A percentile compares a stretch with the other conserved stretches of the same genome.
These are phyloP conservation scores for Cytospora mali DNA, from an alignment of 2,329 filamentous ascomycete genomes.

Conservation along the genomic window DNA sequence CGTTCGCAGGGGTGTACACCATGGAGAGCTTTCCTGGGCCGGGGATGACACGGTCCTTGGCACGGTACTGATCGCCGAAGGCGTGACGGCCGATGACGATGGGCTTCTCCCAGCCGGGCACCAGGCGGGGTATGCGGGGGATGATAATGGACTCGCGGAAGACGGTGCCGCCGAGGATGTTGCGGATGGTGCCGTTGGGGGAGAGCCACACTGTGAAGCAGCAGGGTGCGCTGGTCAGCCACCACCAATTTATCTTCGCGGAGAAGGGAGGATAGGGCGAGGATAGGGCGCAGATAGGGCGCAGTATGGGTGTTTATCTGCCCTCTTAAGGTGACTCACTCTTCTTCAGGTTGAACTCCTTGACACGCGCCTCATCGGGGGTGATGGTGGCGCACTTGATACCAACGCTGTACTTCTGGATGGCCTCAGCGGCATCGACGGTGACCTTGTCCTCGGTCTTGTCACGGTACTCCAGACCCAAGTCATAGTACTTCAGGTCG, in stretches of 20 bases:
- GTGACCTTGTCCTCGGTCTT: conserved; percentile 97
- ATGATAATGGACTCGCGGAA: conserved; percentile 99
- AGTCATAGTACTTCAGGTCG: conserved; percentile 97
- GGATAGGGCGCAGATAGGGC: too few species aligned
- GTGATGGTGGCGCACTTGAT: conserved; percentile 99
- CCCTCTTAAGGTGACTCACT: conserved; percentile 59
- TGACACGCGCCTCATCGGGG: conserved; percentile 90
- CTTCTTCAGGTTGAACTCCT: conserved; percentile 99
- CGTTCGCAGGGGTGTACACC: conserved; percentile 84
- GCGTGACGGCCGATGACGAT: conserved; percentile 99
- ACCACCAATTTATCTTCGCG: background rate
- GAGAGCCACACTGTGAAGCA: conserved; percentile 83
- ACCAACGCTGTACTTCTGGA: conserved; percentile 98
- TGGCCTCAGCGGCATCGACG: conserved; percentile 90
- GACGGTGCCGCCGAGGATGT: conserved; percentile 84
- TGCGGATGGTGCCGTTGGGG: conserved; percentile 87
- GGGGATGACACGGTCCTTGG: conserved; percentile 84
- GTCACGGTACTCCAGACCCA: conserved; percentile 92
- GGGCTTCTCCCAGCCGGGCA: conserved; percentile 97
- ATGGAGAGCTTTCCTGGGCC: conserved; percentile 89
- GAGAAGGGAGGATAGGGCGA: too few species aligned
- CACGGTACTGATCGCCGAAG: conserved; percentile 98
- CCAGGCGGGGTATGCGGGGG: conserved; percentile 85
- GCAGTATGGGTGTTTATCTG: background rate
- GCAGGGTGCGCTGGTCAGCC: conserved; percentile 22